Evolutionary conservation across 805 yeast species (phyloP), one percentile per base, ranked within the genome.

Genomic region (Nakazawaea holstii): DNA sequence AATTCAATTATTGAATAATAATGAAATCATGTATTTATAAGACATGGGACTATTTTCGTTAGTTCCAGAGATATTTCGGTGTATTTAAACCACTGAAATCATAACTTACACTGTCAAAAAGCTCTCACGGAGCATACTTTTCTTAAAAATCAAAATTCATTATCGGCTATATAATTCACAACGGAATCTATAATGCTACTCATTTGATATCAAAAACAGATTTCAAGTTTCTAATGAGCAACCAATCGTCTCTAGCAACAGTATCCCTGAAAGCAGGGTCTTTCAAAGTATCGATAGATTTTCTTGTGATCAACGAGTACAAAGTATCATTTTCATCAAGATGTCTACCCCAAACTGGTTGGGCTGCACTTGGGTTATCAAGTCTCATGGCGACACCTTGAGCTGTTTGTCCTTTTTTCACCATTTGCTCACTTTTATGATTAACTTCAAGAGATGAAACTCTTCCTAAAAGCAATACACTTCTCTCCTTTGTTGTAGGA

Each of bases 301-400:
- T 87, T 75, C 99, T 82, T 10, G 94, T 64, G 54, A 94, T 79
- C 71, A 86, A 75, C n/a, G 99, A 92, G 70, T 91, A 94, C 62
- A 94, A 73, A 40, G 79, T 76, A 67, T 94, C 99, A 50, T 80
- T 73, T 69, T 94, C 99, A 66, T 90, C 96, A 57, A 94, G 95
- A 64, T 94, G 99, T 73, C 99, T 88, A 53, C 99, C 99, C 98
- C 98, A 94, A 11, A 88, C 83, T 47, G 99, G 98, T 70, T 90
- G 96, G 54, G 87, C 92, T 49, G 86, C 76, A 39, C 96, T 86
- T 55, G 96, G 91, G 59, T 88, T 85, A 49, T 94, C 99, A 61
- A 94, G 76, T 74, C 99, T 83, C 86, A 94, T 87, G 53, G 99
- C 99, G 53, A 92, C 98, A 79, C 99, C 99, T 27, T 96, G 97